These are phyloP conservation scores for Stachybotrys echinatus DNA, from an alignment of 2,329 filamentous ascomycete species.

Conservation along the genomic window DNA sequence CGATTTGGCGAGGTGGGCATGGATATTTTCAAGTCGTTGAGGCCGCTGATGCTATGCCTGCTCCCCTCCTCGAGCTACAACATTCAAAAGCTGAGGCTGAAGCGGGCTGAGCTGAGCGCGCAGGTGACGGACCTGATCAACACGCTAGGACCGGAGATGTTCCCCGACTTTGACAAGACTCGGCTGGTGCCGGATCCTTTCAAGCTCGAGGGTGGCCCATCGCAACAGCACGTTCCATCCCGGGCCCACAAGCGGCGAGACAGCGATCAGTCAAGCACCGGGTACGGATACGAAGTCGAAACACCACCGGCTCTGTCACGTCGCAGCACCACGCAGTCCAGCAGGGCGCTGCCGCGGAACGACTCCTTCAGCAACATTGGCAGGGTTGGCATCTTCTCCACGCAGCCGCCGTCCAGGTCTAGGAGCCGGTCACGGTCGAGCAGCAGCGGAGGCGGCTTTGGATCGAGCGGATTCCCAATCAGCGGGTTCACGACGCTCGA, in stretches of 20 bases:
- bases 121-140: conserved; percentile 93
- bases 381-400: conserved; percentile 84
- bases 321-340: conserved; percentile 48
- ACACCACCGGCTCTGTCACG: conserved; percentile 35
- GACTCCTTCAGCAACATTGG: conserved; percentile 92
- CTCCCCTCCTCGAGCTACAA: conserved; percentile 81
- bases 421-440: conserved; percentile 66
- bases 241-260: conserved; percentile 32
- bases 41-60: conserved; percentile 79
- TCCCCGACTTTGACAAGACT: conserved; percentile 85
- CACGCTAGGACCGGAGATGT: conserved; percentile 90
- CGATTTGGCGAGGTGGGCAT: conserved; percentile 97
- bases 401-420: conserved; percentile 75
- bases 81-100: conserved; percentile 69
- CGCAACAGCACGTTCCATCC: conserved; percentile 1
- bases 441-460: conserved; percentile 59
- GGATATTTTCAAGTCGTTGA: conserved; percentile 94
- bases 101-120: conserved; percentile 67
- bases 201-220: conserved; percentile 26
- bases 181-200: conserved; percentile 60
- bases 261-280: conserved; percentile 42
- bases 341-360: conserved; percentile 65
- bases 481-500: conserved; percentile 65
- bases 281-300: conserved; percentile 24
- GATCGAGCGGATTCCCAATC: conserved; percentile 58